These are phyloP conservation scores for Coelastrella sp. DNA, from an alignment of 139 green algal genomes.

Conservation along the genomic window DNA sequence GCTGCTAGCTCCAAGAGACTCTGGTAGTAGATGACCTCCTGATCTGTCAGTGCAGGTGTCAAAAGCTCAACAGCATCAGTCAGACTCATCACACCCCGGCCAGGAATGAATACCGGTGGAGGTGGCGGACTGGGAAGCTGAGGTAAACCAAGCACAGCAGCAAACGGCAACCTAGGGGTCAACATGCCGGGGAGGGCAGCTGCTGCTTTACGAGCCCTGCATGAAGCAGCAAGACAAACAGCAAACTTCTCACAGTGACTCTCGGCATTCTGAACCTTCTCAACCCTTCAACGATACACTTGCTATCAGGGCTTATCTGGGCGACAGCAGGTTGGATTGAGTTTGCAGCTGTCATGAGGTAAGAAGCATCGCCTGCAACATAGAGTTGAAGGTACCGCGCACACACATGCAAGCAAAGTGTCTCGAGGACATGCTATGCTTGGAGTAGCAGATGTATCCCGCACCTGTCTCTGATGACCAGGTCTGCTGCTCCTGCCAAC, in stretches of 20 bases:
- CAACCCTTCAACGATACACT: too few species aligned
- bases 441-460: too few species aligned
- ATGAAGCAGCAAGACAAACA: too few species aligned
- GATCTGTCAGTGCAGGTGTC: constrained; percentile 63
- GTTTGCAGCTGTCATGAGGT: too few species aligned
- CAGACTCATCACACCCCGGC: constrained; percentile 58
- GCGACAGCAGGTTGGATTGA: too few species aligned
- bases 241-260: too few species aligned
- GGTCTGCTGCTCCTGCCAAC: constrained; percentile 67
- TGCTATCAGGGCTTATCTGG: too few species aligned
- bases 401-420: neutral
- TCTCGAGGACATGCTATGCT: neutral
- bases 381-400: too few species aligned
- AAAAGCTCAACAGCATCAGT: constrained; percentile 65
- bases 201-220: constrained; percentile 6
- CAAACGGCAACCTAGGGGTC: constrained; percentile 72
- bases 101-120: constrained; percentile 63
- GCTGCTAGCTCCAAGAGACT: constrained; percentile 60
- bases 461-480: constrained; percentile 71
- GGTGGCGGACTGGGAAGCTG: constrained; percentile 55
- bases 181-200: constrained; percentile 52
- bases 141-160: constrained; percentile 55
- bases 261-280: too few species aligned
- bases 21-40: constrained; percentile 77
- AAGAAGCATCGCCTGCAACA: too few species aligned